phyloP scores from a whole-genome alignment of 345 rosid genomes.

The Draba incana region DNA sequence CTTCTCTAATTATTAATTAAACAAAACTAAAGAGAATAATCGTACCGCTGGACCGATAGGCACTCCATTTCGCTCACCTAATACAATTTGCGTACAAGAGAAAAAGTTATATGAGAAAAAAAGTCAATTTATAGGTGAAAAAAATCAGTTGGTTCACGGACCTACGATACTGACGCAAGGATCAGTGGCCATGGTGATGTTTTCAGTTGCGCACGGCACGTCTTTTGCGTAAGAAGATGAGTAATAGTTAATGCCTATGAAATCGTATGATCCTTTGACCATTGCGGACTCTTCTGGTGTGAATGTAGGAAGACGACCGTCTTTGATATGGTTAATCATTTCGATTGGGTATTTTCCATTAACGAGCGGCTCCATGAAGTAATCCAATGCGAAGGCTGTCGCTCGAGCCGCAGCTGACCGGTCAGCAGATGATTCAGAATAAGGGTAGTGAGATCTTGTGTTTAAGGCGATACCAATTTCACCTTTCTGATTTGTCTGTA shows the following conservation, averaged over 20 bases:
- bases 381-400: conserved; percentile 52
- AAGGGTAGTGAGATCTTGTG: conserved; percentile 47
- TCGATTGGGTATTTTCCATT: conserved; percentile 47
- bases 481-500: conserved; percentile 51
- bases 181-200: conserved; percentile 50
- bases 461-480: conserved; percentile 46
- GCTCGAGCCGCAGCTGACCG: conserved; percentile 45
- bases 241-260: conserved; percentile 56
- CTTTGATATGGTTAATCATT: conserved; percentile 45
- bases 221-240: conserved; percentile 43
- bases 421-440: conserved; percentile 37
- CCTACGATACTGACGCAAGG: conserved; percentile 37
- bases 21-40: background rate
- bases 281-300: conserved; percentile 40
- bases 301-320: conserved; percentile 48
- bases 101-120: background rate
- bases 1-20: background rate
- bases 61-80: conserved; percentile 49
- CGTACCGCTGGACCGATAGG: conserved; percentile 52
- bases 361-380: conserved; percentile 50
- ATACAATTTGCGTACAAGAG: background rate
- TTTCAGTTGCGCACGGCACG: conserved; percentile 27
- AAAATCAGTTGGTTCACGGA: conserved; percentile 12
- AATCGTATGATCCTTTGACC: conserved; percentile 53
- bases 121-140: background rate